These are phyloP conservation scores for Lentinus polychrous DNA, from an alignment of 1,284 basidiomycete species.

Conservation along the genomic window DNA sequence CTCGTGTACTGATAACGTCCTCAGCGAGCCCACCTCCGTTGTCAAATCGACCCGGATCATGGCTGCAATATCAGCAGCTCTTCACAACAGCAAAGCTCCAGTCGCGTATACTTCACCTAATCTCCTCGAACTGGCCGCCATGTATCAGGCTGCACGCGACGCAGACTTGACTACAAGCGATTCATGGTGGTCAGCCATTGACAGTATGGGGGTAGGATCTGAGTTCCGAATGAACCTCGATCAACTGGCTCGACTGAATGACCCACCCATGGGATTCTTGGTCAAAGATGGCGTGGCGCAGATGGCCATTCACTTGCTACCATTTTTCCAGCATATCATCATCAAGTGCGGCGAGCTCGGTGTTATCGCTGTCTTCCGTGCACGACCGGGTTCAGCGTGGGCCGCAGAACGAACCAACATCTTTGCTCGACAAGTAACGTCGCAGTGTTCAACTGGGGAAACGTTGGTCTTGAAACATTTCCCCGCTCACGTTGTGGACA, in stretches of 20 bases:
- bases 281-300: slow-evolving; percentile 62
- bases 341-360: slow-evolving; percentile 78
- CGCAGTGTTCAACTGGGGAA: slow-evolving; percentile 37
- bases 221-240: slow-evolving; percentile 62
- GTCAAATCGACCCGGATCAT: slow-evolving; percentile 71
- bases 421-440: slow-evolving; percentile 42
- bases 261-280: slow-evolving; percentile 57
- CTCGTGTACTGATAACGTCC: slow-evolving; percentile 7
- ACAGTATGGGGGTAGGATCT: slow-evolving; percentile 54
- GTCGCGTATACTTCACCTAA: slow-evolving; percentile 78
- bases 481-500: slow-evolving; percentile 43
- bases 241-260: slow-evolving; percentile 41
- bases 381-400: slow-evolving; percentile 48
- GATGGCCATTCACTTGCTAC: slow-evolving; percentile 74
- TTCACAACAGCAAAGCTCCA: slow-evolving; percentile 29
- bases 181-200: slow-evolving; percentile 60
- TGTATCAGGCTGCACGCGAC: slow-evolving; percentile 49
- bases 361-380: slow-evolving; percentile 55
- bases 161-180: slow-evolving; percentile 46
- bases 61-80: slow-evolving; percentile 24
- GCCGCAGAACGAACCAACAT: slow-evolving; percentile 38
- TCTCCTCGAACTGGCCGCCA: slow-evolving; percentile 61
- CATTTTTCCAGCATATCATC: slow-evolving; percentile 75
- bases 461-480: slow-evolving; percentile 67
- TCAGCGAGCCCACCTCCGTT: slow-evolving; percentile 83